Base-by-base conservation (phyloP, 2,329 filamentous ascomycete species). In the Elsinoe arachidis region DNA sequence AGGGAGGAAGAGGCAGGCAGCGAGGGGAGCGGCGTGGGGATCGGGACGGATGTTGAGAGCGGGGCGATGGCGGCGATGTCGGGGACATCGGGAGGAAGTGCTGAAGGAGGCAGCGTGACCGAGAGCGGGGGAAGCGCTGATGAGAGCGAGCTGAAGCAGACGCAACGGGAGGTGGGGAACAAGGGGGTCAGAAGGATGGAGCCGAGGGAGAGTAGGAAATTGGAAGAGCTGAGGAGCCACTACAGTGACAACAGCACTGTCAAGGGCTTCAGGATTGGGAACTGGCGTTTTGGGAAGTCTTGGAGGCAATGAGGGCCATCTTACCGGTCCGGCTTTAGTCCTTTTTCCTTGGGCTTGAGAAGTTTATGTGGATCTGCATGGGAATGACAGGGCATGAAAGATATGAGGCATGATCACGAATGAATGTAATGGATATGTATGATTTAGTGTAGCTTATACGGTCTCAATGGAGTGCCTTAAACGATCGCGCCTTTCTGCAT, bases 161-260 rank as follows among this genome's bases (percentile, higher is more conserved):
- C 23, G 41, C n/a, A 17, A 15, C 39, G 35, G 34, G 15, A 14
- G 7, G 15, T 12, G 19, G 35, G 35, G 30, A 53, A 23, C 15
- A 37, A 51, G n/a, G 46, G 26, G 3, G 46, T n/a, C 5, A 51
- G 46, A 15, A 35, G 26, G 46, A 51, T 34, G 46, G 26, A 35
- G 46, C 14, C 30, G 2, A 51, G 46, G 35, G 35, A 21, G 33
- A 26, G 33, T 14, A 37, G 49, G 19, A 53, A 53, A 19, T 39
- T 53, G 49, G 49, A 53, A 34, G 49, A 53, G 49, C 26, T 53
- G 49, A 53, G 35, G 49, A 53, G 49, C 23, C 49, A 53, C 10
- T 53, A 21, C 17, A 53, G 49, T 21, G 49, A 39, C n/a, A 34
- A 53, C 10, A n/a, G 19, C 2, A 21, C 9, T 7, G 19, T 21